Base-by-base conservation (phyloP, 495 filamentous ascomycete genomes). In the Patellaria atrata region DNA sequence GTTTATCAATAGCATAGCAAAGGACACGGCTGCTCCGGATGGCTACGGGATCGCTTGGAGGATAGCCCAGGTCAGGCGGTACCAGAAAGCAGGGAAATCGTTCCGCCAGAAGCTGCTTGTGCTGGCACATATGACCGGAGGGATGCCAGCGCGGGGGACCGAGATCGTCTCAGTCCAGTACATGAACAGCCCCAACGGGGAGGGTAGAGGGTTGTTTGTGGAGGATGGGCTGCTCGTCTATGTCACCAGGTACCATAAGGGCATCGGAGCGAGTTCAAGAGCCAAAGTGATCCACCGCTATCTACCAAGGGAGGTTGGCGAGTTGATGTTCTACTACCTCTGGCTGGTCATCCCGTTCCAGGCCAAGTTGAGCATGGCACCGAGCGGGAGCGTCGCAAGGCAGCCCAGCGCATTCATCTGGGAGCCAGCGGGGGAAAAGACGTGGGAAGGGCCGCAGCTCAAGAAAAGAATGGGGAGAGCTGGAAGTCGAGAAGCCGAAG, bases 141-240 rank as follows among this genome's bases (percentile, higher is more conserved):
- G 57, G 14, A 27, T 49, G 38, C 56, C 48, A 1, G 48, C 35
- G 5, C 36, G 55, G 10, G 47, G 40, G 4, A 42, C 37, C 0
- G 50, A 60, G 48, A 23, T 60, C 5, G 27, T 58, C 2, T 51
- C 33, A 16, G 21, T 58, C 10, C 23, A 18, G 15, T 25, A 42
- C 22, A n/a, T 21, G 7, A 43, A 43, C 22, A 41, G 23, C 7
- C 24, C 25, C 3, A 23, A 30, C 13, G 27, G 40, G 4, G 40
- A 22, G 12, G 14, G 22, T 8, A 4, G 34, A 17, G 22, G 22
- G 14, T 3, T 41, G 18, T 41, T 41, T 20, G 22, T 41, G 5
- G 26, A 44, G 27, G 36, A 44, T 18, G 21, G 41, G 7, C 5
- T 26, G 23, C 29, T 44, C 2, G 41, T 40, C 27, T 39, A 32